phyloP scores from a whole-genome alignment of 164 flowering plant genomes.

The Vitis amurensis region DNA sequence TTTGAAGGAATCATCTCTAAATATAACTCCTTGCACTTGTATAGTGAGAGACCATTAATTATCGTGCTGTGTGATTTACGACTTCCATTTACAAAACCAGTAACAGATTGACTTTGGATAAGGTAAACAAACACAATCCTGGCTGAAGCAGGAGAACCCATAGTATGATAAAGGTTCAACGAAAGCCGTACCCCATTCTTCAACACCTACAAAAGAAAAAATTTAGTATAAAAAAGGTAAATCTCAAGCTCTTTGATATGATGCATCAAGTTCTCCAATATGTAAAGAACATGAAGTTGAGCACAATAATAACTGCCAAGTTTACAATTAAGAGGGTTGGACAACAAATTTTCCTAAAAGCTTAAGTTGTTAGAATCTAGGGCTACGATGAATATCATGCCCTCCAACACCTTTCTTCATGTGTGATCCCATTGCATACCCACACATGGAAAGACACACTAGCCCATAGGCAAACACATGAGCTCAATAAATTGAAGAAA shows the following conservation, averaged over 20 bases:
- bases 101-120: slow-evolving; percentile 26
- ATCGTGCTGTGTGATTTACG: slow-evolving; percentile 6
- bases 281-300: background rate
- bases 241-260: background rate
- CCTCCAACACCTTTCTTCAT: no score
- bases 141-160: slow-evolving; percentile 75
- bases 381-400: no score
- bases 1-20: slow-evolving; percentile 43
- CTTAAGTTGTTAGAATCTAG: no score
- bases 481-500: no score
- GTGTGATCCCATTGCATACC: no score
- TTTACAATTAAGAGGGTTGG: background rate
- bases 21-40: slow-evolving; percentile 55
- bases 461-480: no score
- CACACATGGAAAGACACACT: no score
- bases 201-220: slow-evolving; percentile 43
- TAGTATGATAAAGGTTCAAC: slow-evolving; percentile 53
- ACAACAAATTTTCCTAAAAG: no score
- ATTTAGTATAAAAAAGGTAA: background rate
- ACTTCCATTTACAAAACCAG: slow-evolving; percentile 22
- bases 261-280: background rate
- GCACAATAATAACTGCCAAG: background rate
- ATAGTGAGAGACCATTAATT: slow-evolving; percentile 22
- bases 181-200: slow-evolving; percentile 73
- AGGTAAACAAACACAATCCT: slow-evolving; percentile 56